Conservation (phyloP, 2,329 filamentous ascomycete genomes). For the Fusarium sacchari region DNA sequence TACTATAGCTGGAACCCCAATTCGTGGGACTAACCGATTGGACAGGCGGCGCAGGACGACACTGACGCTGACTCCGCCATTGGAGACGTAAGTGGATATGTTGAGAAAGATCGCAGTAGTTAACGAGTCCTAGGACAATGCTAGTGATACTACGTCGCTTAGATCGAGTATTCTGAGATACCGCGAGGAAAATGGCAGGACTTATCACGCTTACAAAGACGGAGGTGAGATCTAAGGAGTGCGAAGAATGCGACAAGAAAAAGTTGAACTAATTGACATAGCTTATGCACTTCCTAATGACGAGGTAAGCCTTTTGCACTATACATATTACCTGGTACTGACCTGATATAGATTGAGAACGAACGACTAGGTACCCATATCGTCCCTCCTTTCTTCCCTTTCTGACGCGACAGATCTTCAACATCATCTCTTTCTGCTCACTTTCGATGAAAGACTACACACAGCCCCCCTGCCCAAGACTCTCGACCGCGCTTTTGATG, state of each 20-base stretch:
- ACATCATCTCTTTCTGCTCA: slow-evolving; percentile 23
- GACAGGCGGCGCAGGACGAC: neutral
- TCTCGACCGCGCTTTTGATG: neutral
- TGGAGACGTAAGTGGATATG: neutral
- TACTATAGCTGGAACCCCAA: neutral
- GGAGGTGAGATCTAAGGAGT: neutral
- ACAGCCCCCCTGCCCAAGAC: neutral
- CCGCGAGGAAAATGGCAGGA: neutral
- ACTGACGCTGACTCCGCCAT: neutral
- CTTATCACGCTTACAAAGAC: slow-evolving; percentile 8
- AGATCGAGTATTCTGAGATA: neutral
- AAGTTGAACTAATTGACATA: neutral
- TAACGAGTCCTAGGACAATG: neutral
- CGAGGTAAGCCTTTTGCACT: neutral
- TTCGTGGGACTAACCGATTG: neutral
- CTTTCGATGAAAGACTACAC: slow-evolving; percentile 11
- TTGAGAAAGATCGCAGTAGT: accelerated
- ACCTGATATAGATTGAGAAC: slow-evolving; percentile 9
- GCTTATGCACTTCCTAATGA: slow-evolving; percentile 28
- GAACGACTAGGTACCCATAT: slow-evolving; percentile 7
- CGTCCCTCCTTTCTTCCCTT: too few relatives aligned
- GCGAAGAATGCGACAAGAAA: accelerated
- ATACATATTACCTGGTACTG: neutral
- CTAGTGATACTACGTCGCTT: neutral
- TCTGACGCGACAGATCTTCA: slow-evolving; percentile 12